Evolutionary conservation across 2,329 filamentous ascomycete species (phyloP), one percentile per base, ranked within the genome.

Genomic region (Lachnellula subtilissima): DNA sequence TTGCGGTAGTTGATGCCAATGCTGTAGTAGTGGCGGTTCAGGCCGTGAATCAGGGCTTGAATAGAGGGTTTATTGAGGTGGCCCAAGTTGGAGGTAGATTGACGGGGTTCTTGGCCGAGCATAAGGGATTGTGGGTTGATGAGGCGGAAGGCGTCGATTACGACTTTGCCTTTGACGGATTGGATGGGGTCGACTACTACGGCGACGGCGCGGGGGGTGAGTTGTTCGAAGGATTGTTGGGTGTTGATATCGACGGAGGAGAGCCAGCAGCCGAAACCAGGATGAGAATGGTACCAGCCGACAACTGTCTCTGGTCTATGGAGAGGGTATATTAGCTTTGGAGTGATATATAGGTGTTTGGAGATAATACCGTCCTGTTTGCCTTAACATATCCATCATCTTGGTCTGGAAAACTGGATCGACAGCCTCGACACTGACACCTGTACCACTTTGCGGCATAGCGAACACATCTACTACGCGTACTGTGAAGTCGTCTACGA

Each of bases 331-430:
- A 49, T 61, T 52, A 58, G 50, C 15, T 46, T 28, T 36, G 11
- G 19, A 47, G 50, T 48, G 17, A 35, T 28, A 14, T 43, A 23
- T 40, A 39, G 35, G 36, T 53, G 14, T 48, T 40, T 50, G 22
- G 50, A 22, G 50, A 40, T 32, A 49, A 67, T 78, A 95, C 91
- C 94, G 84, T 76, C 94, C 94, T 56, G 94, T 99, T 80, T 99
- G 94, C 70, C 89, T 83, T 72, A 99, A 79, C 94, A 99, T 97
- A 73, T 99, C 94, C 94, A 99, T 99, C 94, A 99, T 99, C 82
- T 97, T 99, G 69, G 91, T 97, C 78, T 99, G 94, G 75, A 99
- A 99, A 36, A 99, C 94, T 9, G 92, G 91, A 72, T 99, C 94
- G 61, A 99, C 94, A 51, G 94, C 95, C 76, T 99, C 94, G 68